These are phyloP conservation scores for Penicillium polonicum DNA, from an alignment of 2,329 filamentous ascomycete genomes.

Conservation along the genomic window DNA sequence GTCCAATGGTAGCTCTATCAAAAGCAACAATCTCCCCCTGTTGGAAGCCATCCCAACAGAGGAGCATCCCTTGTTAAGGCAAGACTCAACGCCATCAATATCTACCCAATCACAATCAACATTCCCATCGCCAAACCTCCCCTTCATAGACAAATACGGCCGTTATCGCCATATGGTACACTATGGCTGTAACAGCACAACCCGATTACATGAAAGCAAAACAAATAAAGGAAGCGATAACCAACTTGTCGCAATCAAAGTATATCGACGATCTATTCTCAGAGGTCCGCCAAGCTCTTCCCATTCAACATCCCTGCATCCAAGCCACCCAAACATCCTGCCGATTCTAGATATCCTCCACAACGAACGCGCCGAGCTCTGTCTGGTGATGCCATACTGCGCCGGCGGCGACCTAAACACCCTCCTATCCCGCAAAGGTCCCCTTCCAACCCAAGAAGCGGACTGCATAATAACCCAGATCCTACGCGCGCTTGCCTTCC, in stretches of 20 bases:
- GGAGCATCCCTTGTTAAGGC: constrained; percentile 15
- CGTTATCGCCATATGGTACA: constrained; percentile 30
- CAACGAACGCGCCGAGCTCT: constrained; percentile 30
- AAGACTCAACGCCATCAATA: constrained; percentile 3
- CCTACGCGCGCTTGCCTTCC: constrained; percentile 49
- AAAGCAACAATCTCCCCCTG: constrained; percentile 1
- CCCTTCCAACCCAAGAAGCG: constrained; percentile 78
- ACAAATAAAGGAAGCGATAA: constrained; percentile 1
- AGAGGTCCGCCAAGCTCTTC: neutral
- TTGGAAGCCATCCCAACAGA: constrained; percentile 18
- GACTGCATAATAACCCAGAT: constrained; percentile 82
- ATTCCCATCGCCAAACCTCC: neutral
- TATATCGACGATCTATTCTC: constrained; percentile 26
- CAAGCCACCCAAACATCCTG: constrained; percentile 32
- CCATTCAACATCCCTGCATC: constrained; percentile 17
- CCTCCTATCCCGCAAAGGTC: constrained; percentile 69
- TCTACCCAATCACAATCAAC: neutral
- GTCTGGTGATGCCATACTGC: constrained; percentile 50
- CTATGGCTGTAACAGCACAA: constrained; percentile 28
- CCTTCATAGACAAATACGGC: constrained; percentile 27
- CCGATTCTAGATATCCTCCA: constrained; percentile 27
- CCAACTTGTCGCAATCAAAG: constrained; percentile 29
- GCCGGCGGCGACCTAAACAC: constrained; percentile 84
- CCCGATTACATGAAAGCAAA: constrained; percentile 24
- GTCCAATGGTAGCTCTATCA: constrained; percentile 10